Evolutionary conservation across 2,329 filamentous ascomycete species (phyloP).

Genomic region (Sarocladium kiliense): DNA sequence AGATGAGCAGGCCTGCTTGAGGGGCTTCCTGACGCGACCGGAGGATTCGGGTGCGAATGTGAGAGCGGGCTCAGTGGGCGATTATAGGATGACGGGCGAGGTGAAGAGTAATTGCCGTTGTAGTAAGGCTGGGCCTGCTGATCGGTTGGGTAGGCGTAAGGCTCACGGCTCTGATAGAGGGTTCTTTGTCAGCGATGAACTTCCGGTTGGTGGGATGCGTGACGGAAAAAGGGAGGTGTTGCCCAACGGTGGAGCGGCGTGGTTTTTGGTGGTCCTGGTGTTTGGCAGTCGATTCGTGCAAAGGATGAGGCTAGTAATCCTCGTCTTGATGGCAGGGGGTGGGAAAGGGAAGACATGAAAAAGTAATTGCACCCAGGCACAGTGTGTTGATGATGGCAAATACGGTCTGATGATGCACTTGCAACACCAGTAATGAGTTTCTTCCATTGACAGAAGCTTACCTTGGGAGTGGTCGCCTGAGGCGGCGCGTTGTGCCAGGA

Average conservation of each 20-base stretch:
- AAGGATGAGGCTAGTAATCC: constrained; percentile 6
- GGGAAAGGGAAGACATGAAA: constrained; percentile 9
- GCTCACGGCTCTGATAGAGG: constrained; percentile 39
- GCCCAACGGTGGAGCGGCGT: not conserved
- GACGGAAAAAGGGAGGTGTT: constrained; percentile 9
- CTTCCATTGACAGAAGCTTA: constrained; percentile 26
- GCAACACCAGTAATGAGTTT: not conserved
- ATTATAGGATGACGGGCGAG: constrained; percentile 36
- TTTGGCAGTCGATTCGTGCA: constrained; percentile 4
- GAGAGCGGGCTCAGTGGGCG: constrained; percentile 46
- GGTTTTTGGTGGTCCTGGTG: constrained; percentile 9
- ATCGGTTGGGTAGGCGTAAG: constrained; percentile 43
- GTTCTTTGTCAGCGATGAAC: not conserved
- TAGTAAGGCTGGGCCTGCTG: constrained; percentile 36
- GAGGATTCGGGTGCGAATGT: constrained; percentile 42
- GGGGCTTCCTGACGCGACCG: constrained; percentile 38
- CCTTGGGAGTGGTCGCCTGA: constrained; percentile 41
- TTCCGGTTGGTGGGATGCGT: constrained; percentile 8
- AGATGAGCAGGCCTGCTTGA: constrained; percentile 34
- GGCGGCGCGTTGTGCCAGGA: constrained; percentile 36
- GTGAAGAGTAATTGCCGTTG: constrained; percentile 45
- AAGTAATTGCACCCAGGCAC: not conserved
- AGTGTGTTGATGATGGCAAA: not conserved
- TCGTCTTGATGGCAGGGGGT: not conserved
- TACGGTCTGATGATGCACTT: not conserved